Evolutionary conservation across 768 basidiomycete genomes (phyloP).

Genomic region (Calvatia gigantea): DNA sequence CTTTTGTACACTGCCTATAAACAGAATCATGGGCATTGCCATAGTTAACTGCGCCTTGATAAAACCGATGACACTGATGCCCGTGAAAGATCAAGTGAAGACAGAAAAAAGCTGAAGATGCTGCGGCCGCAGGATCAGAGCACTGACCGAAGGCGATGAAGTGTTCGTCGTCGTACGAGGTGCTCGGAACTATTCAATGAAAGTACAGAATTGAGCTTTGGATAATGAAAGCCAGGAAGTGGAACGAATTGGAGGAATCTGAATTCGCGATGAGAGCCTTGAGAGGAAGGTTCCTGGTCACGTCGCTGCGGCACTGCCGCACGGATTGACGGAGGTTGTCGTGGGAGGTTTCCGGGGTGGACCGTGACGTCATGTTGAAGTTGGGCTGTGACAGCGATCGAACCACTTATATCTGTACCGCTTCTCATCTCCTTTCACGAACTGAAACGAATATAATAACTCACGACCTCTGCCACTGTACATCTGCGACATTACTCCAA

Average conservation of each 20-base stretch:
- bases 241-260: not conserved
- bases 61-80: not conserved
- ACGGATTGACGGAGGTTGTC: too few relatives aligned
- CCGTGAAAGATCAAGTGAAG: not conserved
- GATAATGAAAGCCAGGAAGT: too few relatives aligned
- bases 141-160: not conserved
- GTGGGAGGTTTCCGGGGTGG: not conserved
- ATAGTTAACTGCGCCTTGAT: too few relatives aligned
- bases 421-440: conserved; percentile 9
- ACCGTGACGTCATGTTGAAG: conserved; percentile 9
- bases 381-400: not conserved
- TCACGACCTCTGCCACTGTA: not conserved
- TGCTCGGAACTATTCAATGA: too few relatives aligned
- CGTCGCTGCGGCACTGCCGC: not conserved
- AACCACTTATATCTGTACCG: not conserved
- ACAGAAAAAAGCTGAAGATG: not conserved
- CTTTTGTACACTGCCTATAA: too few relatives aligned
- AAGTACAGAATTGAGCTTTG: too few relatives aligned
- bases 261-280: not conserved
- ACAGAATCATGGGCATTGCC: too few relatives aligned
- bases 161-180: not conserved
- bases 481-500: not conserved
- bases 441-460: conserved; percentile 9
- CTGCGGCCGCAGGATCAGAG: not conserved
- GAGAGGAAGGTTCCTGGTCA: not conserved